These are phyloP conservation scores for Hypoxylon sp. DNA, from an alignment of 2,329 filamentous ascomycete species.

Conservation along the genomic window DNA sequence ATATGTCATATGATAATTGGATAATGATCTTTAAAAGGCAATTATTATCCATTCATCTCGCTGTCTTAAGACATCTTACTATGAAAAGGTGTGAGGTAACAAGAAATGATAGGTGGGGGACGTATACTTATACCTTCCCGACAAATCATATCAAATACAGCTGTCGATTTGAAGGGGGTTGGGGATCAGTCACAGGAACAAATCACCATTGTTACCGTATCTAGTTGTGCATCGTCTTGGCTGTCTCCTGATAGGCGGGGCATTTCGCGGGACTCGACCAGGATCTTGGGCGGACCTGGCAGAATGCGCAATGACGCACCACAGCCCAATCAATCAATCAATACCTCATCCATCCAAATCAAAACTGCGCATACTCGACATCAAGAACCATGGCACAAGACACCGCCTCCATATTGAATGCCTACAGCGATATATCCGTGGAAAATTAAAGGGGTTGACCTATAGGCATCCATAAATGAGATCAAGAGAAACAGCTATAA, in stretches of 20 bases:
- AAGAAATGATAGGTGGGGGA: slow-evolving; percentile 6
- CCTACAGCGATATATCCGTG: not conserved
- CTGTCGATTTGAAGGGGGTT: slow-evolving; percentile 17
- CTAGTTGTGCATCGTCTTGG: slow-evolving; percentile 27
- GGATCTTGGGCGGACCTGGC: slow-evolving; percentile 16
- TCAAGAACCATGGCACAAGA: slow-evolving; percentile 16
- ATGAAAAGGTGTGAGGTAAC: slow-evolving; percentile 9
- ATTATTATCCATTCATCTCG: slow-evolving; percentile 1
- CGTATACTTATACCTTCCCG: slow-evolving; percentile 7
- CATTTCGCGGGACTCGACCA: slow-evolving; percentile 18
- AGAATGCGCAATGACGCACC: slow-evolving; percentile 30
- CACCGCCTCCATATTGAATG: not conserved
- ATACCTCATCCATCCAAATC: slow-evolving; percentile 4
- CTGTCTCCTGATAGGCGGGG: slow-evolving; percentile 27
- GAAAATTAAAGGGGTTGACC: not conserved
- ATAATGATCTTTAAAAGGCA: not conserved
- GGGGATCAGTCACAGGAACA: slow-evolving; percentile 26
- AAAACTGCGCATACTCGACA: slow-evolving; percentile 1
- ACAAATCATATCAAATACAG: slow-evolving; percentile 1
- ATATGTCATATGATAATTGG: slow-evolving; percentile 9
- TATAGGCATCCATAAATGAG: not conserved
- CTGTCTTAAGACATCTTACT: slow-evolving; percentile 11
- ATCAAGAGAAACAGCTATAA: slow-evolving; percentile 11
- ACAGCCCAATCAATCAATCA: slow-evolving; percentile 25
- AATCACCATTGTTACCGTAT: slow-evolving; percentile 31